Evolutionary conservation across 2,329 filamentous ascomycete genomes (phyloP).

Genomic region (Verticillium longisporum): DNA sequence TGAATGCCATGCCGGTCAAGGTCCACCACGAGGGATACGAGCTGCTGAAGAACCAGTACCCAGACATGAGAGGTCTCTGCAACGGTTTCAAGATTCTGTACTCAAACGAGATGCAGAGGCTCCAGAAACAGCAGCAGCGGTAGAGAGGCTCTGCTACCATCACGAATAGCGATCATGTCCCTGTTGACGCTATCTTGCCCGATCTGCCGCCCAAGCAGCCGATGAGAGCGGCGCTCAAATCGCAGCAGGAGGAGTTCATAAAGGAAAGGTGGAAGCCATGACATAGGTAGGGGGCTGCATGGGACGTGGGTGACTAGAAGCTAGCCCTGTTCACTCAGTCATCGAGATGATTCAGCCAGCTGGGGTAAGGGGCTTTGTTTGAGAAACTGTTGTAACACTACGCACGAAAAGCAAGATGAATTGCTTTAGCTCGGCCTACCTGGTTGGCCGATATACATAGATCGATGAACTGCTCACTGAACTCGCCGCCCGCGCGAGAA

Average conservation of each 20-base stretch:
- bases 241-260: neutral
- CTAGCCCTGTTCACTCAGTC: neutral
- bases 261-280: neutral
- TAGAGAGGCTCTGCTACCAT: neutral
- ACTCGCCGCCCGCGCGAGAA: neutral
- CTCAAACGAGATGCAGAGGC: conserved; percentile 57
- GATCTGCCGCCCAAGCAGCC: neutral
- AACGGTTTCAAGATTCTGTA: conserved; percentile 93
- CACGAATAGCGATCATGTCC: conserved; percentile 12
- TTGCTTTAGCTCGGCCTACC: neutral
- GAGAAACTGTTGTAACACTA: neutral
- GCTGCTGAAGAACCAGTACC: conserved; percentile 80
- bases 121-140: conserved; percentile 25
- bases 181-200: conserved; percentile 16
- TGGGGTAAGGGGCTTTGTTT: neutral
- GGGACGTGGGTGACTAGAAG: neutral
- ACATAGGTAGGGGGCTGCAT: neutral
- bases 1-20: conserved; percentile 78
- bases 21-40: conserved; percentile 92
- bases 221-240: neutral
- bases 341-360: neutral
- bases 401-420: neutral
- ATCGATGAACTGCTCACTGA: neutral
- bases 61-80: conserved; percentile 89
- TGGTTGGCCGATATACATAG: neutral